A percentile compares a stretch with the other conserved stretches of the same genome.
phyloP scores from a whole-genome alignment of 768 basidiomycete genomes.

The Antrodiella citrinella region DNA sequence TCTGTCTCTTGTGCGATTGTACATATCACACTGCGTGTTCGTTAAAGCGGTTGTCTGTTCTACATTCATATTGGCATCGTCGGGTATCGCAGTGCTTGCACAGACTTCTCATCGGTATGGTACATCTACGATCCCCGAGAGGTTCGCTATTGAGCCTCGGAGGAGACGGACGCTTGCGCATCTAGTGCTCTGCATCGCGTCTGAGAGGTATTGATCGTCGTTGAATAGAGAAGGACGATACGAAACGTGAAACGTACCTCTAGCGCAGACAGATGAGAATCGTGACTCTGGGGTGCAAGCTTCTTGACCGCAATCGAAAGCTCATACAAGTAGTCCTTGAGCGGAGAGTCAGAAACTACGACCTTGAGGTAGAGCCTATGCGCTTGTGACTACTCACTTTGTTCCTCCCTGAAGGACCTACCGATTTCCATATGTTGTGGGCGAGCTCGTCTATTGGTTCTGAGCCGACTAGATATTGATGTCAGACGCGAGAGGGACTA shows the following conservation, averaged over 20 bases:
- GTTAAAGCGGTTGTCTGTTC: too few relatives aligned
- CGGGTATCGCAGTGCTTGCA: too few relatives aligned
- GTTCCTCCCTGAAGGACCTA: slow-evolving; percentile 86
- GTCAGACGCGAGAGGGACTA: too few relatives aligned
- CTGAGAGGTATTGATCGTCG: slow-evolving; percentile 4
- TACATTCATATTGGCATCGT: too few relatives aligned
- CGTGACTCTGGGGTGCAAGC: slow-evolving; percentile 66
- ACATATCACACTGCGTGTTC: too few relatives aligned
- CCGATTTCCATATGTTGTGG: slow-evolving; percentile 58
- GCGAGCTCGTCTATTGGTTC: slow-evolving; percentile 70
- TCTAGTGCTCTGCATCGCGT: slow-evolving; percentile 20
- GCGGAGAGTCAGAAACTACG: too few relatives aligned
- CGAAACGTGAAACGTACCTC: slow-evolving; percentile 43
- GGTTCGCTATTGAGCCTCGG: too few relatives aligned
- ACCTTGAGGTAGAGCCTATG: too few relatives aligned
- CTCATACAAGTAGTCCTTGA: slow-evolving; percentile 88
- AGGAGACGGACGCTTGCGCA: too few relatives aligned
- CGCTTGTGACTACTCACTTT: slow-evolving; percentile 66
- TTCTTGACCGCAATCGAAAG: slow-evolving; percentile 66
- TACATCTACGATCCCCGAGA: too few relatives aligned
- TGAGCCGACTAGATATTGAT: slow-evolving; percentile 65
- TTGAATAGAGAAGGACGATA: not conserved
- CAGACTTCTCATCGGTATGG: too few relatives aligned
- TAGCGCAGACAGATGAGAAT: slow-evolving; percentile 69
- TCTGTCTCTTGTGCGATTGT: too few relatives aligned